A percentile compares a stretch with the other conserved stretches of the same genome.
phyloP scores from a whole-genome alignment of 2,329 filamentous ascomycete species.

The Botrytis cinerea region DNA sequence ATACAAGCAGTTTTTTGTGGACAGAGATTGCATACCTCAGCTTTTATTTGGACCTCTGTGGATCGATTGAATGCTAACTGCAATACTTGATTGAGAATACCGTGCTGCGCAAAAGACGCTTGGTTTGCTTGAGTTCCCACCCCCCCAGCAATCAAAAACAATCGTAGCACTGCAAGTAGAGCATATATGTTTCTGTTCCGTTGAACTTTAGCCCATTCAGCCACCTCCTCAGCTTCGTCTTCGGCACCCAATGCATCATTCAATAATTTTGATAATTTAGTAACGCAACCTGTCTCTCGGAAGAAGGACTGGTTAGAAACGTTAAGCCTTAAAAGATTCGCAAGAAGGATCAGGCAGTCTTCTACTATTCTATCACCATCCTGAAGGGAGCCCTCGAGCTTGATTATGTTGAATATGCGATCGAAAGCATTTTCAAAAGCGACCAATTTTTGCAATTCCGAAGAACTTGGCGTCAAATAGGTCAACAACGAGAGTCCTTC shows the following conservation, averaged over 20 bases:
- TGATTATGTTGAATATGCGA: conserved; percentile 78
- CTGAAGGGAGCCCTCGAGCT: conserved; percentile 75
- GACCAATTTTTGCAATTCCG: conserved; percentile 91
- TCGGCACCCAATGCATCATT: conserved; percentile 58
- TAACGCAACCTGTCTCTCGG: conserved; percentile 82
- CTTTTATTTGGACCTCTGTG: conserved; percentile 75
- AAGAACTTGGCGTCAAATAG: conserved; percentile 80
- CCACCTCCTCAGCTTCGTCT: conserved; percentile 59
- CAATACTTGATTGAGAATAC: conserved; percentile 75
- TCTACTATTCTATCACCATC: conserved; percentile 87
- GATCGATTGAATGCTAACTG: conserved; percentile 77
- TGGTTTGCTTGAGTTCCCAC: conserved; percentile 82
- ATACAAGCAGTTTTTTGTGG: conserved; percentile 17
- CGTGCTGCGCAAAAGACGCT: conserved; percentile 79
- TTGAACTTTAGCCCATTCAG: conserved; percentile 74
- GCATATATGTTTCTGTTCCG: conserved; percentile 91
- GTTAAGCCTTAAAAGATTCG: conserved; percentile 85
- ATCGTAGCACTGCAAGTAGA: conserved; percentile 77
- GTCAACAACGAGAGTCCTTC: conserved; percentile 85
- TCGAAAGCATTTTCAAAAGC: conserved; percentile 95
- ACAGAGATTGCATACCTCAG: conserved; percentile 59
- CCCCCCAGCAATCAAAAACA: conserved; percentile 83
- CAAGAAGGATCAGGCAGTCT: conserved; percentile 87
- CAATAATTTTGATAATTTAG: conserved; percentile 69
- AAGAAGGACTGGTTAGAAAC: conserved; percentile 92